Conservation (phyloP, 2,329 filamentous ascomycete species). For the Fusarium sororula region DNA sequence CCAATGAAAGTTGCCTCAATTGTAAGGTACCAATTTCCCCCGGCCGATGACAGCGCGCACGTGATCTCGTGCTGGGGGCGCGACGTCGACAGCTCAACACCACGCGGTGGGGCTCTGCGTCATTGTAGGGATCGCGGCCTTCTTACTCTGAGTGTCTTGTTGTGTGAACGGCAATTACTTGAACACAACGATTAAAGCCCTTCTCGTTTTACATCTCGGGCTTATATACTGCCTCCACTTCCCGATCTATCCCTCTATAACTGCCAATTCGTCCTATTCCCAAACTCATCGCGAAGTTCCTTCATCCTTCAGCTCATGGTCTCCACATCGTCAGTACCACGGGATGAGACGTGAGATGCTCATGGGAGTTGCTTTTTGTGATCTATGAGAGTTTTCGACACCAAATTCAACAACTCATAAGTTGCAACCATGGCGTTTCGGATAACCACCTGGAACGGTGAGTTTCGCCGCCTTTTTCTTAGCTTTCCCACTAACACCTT, state of each 20-base stretch:
- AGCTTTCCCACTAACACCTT: not conserved
- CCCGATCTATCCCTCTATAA: too few species aligned
- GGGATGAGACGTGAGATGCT: constrained; percentile 9
- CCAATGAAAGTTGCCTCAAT: constrained; percentile 46
- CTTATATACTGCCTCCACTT: too few species aligned
- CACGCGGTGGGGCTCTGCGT: constrained; percentile 27
- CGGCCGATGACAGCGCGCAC: constrained; percentile 24
- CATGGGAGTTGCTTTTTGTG: not conserved
- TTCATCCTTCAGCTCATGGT: constrained; percentile 3
- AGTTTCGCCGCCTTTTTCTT: constrained; percentile 35
- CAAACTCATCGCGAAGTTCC: not conserved
- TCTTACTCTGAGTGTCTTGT: not conserved
- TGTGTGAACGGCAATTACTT: not conserved
- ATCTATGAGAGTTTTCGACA: not conserved
- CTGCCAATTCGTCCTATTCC: not conserved
- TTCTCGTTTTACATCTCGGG: not conserved
- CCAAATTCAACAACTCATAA: not conserved
- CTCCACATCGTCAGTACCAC: not conserved
- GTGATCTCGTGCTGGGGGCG: constrained; percentile 44
- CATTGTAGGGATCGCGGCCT: constrained; percentile 22
- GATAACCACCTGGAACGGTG: constrained; percentile 89
- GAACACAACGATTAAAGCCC: not conserved
- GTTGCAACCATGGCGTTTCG: constrained; percentile 71
- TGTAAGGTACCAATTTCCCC: constrained; percentile 39
- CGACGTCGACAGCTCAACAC: constrained; percentile 18